phyloP scores from a whole-genome alignment of 2,329 filamentous ascomycete genomes.

The Xylaria sp. region DNA sequence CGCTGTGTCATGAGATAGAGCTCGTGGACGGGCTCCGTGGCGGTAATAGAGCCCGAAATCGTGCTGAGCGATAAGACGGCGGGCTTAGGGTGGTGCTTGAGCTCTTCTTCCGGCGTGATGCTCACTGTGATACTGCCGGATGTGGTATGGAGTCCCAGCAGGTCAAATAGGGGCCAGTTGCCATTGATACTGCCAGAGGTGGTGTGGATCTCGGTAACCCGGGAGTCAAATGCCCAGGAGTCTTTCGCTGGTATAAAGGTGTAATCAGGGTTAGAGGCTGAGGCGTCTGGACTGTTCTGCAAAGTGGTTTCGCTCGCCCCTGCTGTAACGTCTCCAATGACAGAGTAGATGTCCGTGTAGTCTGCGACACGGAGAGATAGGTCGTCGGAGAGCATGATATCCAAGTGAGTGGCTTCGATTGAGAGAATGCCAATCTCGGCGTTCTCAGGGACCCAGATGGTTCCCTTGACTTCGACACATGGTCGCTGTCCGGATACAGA shows the following conservation, averaged over 20 bases:
- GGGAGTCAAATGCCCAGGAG: constrained; percentile 57
- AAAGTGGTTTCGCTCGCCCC: constrained; percentile 46
- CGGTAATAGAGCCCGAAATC: constrained; percentile 57
- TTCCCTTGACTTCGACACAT: constrained; percentile 61
- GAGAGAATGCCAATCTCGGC: constrained; percentile 53
- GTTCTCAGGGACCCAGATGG: constrained; percentile 58
- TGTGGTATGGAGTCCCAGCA: constrained; percentile 57
- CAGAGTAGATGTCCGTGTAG: constrained; percentile 52
- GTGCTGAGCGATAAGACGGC: constrained; percentile 57
- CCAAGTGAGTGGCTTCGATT: constrained; percentile 52
- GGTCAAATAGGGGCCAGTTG: constrained; percentile 63
- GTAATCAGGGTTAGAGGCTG: constrained; percentile 31
- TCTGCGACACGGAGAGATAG: constrained; percentile 51
- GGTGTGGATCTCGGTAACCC: constrained; percentile 56
- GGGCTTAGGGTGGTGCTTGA: constrained; percentile 50
- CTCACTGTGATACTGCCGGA: constrained; percentile 58
- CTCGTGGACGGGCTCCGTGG: constrained; percentile 55
- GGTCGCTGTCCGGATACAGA: constrained; percentile 47
- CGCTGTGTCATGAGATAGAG: constrained; percentile 54
- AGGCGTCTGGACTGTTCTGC: constrained; percentile 28
- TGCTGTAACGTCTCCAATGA: constrained; percentile 55
- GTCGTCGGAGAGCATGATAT: constrained; percentile 55
- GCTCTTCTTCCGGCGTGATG: constrained; percentile 56
- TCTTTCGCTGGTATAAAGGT: constrained; percentile 45
- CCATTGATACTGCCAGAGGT: constrained; percentile 59